phyloP scores from a whole-genome alignment of 495 filamentous ascomycete species.

The Podospora appendiculata region DNA sequence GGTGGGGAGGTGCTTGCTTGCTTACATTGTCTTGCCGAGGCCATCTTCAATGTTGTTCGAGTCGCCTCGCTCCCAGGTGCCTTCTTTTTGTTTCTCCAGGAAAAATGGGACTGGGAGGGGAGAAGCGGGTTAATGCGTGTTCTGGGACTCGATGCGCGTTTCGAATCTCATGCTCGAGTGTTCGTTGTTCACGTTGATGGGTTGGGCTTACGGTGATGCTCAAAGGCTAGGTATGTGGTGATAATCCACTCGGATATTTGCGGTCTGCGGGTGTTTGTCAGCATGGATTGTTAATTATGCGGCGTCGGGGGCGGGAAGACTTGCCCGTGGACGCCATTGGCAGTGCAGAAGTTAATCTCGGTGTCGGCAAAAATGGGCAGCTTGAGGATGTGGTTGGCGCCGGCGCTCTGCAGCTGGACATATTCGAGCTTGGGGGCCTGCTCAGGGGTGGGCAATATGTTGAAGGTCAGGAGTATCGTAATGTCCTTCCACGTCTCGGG shows the following conservation, averaged over 20 bases:
- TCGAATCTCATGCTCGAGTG: no score
- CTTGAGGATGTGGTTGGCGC: conserved; percentile 58
- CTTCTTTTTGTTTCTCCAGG: conserved; percentile 43
- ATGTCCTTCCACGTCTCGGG: conserved; percentile 48
- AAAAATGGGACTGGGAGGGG: conserved; percentile 40
- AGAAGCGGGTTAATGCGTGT: neutral
- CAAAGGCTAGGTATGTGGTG: conserved; percentile 39
- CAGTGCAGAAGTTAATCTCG: conserved; percentile 59
- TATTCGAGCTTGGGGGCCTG: conserved; percentile 54
- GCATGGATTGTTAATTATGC: neutral
- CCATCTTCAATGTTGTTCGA: conserved; percentile 30
- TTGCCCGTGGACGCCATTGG: conserved; percentile 65
- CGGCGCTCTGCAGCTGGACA: conserved; percentile 70
- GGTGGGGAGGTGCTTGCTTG: neutral
- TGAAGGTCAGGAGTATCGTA: conserved; percentile 58
- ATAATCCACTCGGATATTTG: conserved; percentile 80
- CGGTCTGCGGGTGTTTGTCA: conserved; percentile 33
- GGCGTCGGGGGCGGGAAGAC: neutral
- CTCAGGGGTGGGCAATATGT: conserved; percentile 36
- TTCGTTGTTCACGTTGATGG: neutral
- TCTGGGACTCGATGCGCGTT: no score
- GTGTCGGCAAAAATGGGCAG: conserved; percentile 58
- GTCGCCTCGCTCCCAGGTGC: conserved; percentile 38
- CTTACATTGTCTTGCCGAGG: conserved; percentile 40
- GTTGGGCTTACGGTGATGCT: conserved; percentile 33